A percentile compares a stretch with the other conserved stretches of the same genome.
Conservation (phyloP, 2,329 filamentous ascomycete species). For the Pyricularia sp. region DNA sequence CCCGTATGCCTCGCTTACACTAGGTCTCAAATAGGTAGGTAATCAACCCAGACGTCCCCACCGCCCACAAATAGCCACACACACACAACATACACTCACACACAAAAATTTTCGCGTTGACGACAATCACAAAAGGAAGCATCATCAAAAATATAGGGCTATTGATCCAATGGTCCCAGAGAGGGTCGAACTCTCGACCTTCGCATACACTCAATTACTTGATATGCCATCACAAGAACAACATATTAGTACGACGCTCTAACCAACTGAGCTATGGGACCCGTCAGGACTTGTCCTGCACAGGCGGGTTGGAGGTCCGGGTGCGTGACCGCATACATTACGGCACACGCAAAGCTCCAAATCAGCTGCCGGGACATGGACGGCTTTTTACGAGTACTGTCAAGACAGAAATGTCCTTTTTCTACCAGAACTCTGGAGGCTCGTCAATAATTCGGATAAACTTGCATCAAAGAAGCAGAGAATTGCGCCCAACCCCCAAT, state of each 20-base stretch:
- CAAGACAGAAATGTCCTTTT: no score
- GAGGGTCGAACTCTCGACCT: slow-evolving; percentile 6
- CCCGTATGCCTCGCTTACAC: no score
- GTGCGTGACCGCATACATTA: no score
- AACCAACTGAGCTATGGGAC: slow-evolving; percentile 6
- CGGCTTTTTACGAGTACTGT: no score
- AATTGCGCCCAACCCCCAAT: no score
- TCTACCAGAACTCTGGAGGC: no score
- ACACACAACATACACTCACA: background rate
- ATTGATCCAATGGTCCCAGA: slow-evolving; percentile 1
- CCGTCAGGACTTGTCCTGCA: background rate
- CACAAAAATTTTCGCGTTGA: background rate
- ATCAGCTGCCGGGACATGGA: no score
- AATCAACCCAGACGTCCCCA: no score
- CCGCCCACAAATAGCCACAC: background rate
- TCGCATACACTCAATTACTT: background rate
- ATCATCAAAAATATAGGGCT: background rate
- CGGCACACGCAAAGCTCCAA: no score
- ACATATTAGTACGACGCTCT: slow-evolving; percentile 5
- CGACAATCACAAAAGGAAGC: background rate
- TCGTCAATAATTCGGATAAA: no score
- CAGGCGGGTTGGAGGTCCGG: background rate
- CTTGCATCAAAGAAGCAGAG: no score
- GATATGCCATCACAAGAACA: background rate
- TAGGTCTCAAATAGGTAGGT: no score